Evolutionary conservation across 345 rosid species (phyloP).

Genomic region (Eutrema yunnanense): DNA sequence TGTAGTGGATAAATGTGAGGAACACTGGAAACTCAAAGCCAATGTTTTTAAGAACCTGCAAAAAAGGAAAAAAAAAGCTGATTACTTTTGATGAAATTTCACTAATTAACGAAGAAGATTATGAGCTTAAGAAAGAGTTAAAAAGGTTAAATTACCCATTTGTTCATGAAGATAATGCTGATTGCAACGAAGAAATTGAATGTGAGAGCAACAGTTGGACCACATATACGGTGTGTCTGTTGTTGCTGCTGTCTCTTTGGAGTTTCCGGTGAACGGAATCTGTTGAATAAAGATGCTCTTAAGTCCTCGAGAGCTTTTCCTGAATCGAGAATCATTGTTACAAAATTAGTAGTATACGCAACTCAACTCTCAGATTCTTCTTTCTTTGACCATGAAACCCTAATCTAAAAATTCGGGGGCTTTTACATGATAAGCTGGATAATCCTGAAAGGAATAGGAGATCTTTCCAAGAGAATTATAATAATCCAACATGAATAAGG

Average conservation of each 20-base stretch:
- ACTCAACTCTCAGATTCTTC: neutral
- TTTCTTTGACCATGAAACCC: neutral
- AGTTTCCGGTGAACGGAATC: slow-evolving; percentile 50
- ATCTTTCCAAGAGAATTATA: neutral
- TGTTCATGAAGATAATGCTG: slow-evolving; percentile 76
- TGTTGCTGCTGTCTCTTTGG: slow-evolving; percentile 60
- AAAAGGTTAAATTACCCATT: slow-evolving; percentile 51
- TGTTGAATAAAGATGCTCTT: slow-evolving; percentile 59
- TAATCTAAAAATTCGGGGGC: neutral
- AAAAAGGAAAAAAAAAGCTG: neutral
- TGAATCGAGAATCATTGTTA: slow-evolving; percentile 1
- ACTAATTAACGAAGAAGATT: neutral
- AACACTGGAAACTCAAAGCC: slow-evolving; percentile 87
- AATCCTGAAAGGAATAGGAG: neutral
- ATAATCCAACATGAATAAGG: neutral
- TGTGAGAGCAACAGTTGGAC: slow-evolving; percentile 64
- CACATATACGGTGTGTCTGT: slow-evolving; percentile 35
- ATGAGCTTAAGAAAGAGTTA: neutral
- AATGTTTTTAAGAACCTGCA: slow-evolving; percentile 77
- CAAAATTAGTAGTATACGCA: neutral
- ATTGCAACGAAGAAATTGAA: slow-evolving; percentile 80
- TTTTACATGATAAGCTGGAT: neutral
- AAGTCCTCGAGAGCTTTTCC: slow-evolving; percentile 77
- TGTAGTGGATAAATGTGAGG: slow-evolving; percentile 83
- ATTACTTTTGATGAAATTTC: neutral